Conservation (phyloP, 2,329 filamentous ascomycete genomes). For the Ophioceras dolichostomum region DNA sequence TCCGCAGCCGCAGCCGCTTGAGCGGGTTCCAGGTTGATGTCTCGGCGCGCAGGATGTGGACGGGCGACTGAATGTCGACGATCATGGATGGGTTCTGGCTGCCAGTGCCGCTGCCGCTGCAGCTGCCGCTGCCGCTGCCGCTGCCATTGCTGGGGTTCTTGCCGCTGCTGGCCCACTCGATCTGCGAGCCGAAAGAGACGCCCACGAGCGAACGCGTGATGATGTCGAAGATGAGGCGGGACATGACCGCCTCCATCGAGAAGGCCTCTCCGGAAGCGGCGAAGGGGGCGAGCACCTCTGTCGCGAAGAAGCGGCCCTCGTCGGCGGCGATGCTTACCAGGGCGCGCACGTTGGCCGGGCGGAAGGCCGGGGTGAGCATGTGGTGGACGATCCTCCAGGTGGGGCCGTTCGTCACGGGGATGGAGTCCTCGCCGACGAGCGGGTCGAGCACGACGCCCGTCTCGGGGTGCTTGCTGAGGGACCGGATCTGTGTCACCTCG, state of each 20-base stretch:
- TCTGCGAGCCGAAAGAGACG: not conserved
- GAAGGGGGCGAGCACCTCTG: slow-evolving; percentile 8
- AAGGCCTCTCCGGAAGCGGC: slow-evolving; percentile 10
- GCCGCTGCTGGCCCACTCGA: not conserved
- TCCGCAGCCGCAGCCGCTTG: not conserved
- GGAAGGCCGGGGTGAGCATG: slow-evolving; percentile 24
- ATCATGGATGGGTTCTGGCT: not conserved
- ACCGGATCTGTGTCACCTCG: slow-evolving; percentile 4
- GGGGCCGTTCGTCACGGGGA: slow-evolving; percentile 21
- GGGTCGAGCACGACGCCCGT: slow-evolving; percentile 4
- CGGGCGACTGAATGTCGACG: not conserved
- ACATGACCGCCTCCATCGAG: slow-evolving; percentile 15
- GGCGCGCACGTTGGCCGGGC: slow-evolving; percentile 18
- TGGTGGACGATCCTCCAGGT: slow-evolving; percentile 22
- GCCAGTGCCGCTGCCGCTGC: not conserved
- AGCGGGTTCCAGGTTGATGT: not conserved
- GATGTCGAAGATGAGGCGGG: slow-evolving; percentile 15
- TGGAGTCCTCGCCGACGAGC: slow-evolving; percentile 17
- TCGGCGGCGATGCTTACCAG: slow-evolving; percentile 19
- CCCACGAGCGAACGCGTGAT: slow-evolving; percentile 1
- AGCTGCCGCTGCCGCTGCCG: not conserved
- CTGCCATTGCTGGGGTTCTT: not conserved
- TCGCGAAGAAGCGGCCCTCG: slow-evolving; percentile 14
- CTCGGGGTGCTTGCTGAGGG: not conserved
- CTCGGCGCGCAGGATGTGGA: not conserved